Conservation (phyloP, 768 basidiomycete species). For the Lactarius vividus region DNA sequence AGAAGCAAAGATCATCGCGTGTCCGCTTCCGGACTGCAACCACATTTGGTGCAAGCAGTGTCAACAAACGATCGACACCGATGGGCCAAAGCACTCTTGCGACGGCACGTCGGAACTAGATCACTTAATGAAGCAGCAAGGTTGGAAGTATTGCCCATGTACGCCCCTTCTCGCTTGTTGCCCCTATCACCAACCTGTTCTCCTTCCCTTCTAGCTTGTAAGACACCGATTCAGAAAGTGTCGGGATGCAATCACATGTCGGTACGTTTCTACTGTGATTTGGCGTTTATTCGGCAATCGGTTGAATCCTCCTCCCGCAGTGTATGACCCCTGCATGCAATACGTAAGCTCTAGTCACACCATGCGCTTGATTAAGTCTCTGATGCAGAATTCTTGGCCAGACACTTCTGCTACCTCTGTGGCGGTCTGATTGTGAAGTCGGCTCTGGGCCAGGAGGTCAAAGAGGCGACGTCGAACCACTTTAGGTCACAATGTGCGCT, state of each 20-base stretch:
- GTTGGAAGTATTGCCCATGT: constrained; percentile 40
- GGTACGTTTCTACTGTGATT: constrained; percentile 36
- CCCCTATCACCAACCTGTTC: too few relatives aligned
- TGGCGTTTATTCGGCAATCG: background rate
- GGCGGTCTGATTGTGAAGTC: constrained; percentile 47
- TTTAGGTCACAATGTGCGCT: constrained; percentile 35
- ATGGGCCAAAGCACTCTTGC: constrained; percentile 32
- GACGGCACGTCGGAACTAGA: constrained; percentile 37
- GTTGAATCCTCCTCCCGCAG: constrained; percentile 32
- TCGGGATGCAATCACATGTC: constrained; percentile 60
- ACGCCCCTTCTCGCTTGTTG: background rate
- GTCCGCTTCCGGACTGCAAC: constrained; percentile 34
- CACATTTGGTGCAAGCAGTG: constrained; percentile 37
- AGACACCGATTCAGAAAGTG: constrained; percentile 49
- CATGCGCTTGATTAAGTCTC: background rate
- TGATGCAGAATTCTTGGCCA: constrained; percentile 8
- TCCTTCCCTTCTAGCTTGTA: constrained; percentile 38
- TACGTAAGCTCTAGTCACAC: constrained; percentile 31
- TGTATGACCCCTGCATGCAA: constrained; percentile 59
- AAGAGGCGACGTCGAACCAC: constrained; percentile 34
- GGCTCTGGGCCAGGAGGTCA: constrained; percentile 36
- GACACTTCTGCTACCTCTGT: constrained; percentile 55
- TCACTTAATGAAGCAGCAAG: constrained; percentile 32
- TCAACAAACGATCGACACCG: constrained; percentile 29
- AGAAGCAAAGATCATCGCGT: constrained; percentile 28